Conservation (phyloP, 495 filamentous ascomycete species). For the Jackrogersella minutella region DNA sequence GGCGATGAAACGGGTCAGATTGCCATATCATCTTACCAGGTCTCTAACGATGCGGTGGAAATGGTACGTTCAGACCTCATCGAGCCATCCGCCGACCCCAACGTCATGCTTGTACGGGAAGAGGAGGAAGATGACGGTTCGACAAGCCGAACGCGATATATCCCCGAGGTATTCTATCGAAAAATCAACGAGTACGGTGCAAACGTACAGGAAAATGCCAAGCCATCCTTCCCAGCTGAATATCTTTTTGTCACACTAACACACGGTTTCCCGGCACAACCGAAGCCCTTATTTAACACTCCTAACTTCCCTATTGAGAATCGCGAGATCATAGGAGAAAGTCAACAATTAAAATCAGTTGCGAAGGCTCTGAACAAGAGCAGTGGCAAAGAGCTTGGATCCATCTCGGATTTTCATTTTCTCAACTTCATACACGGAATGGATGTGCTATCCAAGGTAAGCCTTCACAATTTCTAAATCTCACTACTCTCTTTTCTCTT, state of each 20-base stretch:
- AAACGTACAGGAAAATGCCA: conserved; percentile 96
- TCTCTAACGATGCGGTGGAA: conserved; percentile 91
- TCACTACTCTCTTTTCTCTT: not conserved
- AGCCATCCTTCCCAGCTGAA: conserved; percentile 94
- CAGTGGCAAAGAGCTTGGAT: conserved; percentile 50
- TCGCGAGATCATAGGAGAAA: conserved; percentile 81
- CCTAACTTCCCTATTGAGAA: conserved; percentile 88
- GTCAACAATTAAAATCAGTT: conserved; percentile 67
- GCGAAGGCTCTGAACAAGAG: conserved; percentile 53
- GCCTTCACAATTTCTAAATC: not conserved
- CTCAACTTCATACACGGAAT: conserved; percentile 84
- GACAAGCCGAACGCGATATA: conserved; percentile 80
- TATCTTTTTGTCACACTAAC: conserved; percentile 96
- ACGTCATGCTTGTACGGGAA: conserved; percentile 91
- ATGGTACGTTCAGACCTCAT: conserved; percentile 97
- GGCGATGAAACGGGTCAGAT: conserved; percentile 92
- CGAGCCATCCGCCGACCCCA: conserved; percentile 91
- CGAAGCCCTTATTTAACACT: conserved; percentile 74
- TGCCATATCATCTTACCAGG: conserved; percentile 89
- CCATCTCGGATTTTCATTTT: conserved; percentile 92
- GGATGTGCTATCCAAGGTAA: conserved; percentile 81
- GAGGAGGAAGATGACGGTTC: conserved; percentile 84
- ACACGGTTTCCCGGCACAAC: conserved; percentile 88
- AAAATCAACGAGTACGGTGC: conserved; percentile 95
- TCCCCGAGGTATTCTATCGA: conserved; percentile 97